phyloP scores from a whole-genome alignment of 202 grass and related monocot genomes.

The Bolboschoenoplectus hybrid region DNA sequence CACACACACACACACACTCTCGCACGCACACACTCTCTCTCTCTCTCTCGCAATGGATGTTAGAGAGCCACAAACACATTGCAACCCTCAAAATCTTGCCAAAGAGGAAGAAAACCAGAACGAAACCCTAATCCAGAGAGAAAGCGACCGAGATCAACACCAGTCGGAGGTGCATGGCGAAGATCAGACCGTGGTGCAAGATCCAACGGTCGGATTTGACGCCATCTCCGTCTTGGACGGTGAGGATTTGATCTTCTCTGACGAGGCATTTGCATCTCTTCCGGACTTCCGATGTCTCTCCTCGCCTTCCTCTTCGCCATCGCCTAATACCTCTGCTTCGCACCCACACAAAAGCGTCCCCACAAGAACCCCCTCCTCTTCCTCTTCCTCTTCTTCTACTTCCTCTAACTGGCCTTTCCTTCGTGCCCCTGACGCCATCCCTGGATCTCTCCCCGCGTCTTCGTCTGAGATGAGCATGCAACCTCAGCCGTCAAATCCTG shows the following conservation, averaged over 20 bases:
- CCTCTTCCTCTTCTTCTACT: conserved; percentile 52
- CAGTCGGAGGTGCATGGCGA: background rate
- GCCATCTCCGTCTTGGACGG: conserved; percentile 41
- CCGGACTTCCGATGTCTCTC: conserved; percentile 75
- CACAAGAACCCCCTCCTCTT: conserved; percentile 56
- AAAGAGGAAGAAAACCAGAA: background rate
- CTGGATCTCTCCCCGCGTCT: background rate
- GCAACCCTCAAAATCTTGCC: background rate
- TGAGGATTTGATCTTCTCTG: conserved; percentile 71
- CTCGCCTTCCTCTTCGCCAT: conserved; percentile 53
- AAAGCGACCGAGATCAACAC: background rate
- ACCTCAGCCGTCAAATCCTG: background rate
- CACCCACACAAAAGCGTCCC: conserved; percentile 41
- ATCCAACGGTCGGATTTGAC: conserved; percentile 27
- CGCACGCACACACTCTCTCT: background rate
- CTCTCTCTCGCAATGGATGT: conserved; percentile 17
- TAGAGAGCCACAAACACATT: background rate
- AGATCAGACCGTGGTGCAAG: background rate
- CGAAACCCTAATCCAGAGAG: background rate
- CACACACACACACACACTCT: background rate
- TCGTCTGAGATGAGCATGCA: background rate
- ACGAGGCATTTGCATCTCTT: conserved; percentile 67
- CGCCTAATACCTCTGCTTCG: conserved; percentile 37
- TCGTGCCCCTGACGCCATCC: background rate
- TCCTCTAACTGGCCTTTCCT: conserved; percentile 67